These are phyloP conservation scores for Fusarium sp. DNA, from an alignment of 2,329 filamentous ascomycete species.

Conservation along the genomic window DNA sequence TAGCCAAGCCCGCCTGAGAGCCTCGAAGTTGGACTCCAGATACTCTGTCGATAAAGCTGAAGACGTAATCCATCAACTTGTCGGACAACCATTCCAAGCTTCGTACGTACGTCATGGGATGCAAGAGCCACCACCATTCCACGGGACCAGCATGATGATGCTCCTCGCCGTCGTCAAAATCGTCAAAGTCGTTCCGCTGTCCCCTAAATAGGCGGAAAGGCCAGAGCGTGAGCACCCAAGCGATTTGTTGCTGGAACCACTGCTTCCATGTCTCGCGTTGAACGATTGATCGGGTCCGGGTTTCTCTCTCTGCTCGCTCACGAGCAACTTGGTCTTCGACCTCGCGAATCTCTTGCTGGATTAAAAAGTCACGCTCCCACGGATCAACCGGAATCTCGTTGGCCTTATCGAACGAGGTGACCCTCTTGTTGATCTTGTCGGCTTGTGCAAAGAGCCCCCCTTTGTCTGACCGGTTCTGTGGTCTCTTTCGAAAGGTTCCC, in stretches of 20 bases:
- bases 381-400: constrained; percentile 14
- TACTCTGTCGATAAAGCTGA: constrained; percentile 31
- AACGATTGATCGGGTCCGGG: background rate
- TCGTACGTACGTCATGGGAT: constrained; percentile 49
- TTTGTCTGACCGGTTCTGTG: background rate
- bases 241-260: constrained; percentile 37
- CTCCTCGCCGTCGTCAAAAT: constrained; percentile 20
- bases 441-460: constrained; percentile 20
- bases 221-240: constrained; percentile 37
- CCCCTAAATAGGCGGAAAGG: constrained; percentile 23
- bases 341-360: constrained; percentile 37
- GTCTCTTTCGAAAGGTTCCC: background rate
- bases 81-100: constrained; percentile 41
- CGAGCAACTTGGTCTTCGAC: constrained; percentile 30
- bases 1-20: background rate
- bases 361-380: constrained; percentile 26
- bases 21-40: constrained; percentile 4
- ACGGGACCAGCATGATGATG: constrained; percentile 15
- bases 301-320: constrained; percentile 21
- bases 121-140: constrained; percentile 44
- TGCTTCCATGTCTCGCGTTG: constrained; percentile 26
- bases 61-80: constrained; percentile 31
- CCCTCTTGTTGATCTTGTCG: background rate
- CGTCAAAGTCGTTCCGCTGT: constrained; percentile 1
- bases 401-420: constrained; percentile 11